Evolutionary conservation across 306 rosid genomes (phyloP).

Genomic region (Rubus parviflorus): DNA sequence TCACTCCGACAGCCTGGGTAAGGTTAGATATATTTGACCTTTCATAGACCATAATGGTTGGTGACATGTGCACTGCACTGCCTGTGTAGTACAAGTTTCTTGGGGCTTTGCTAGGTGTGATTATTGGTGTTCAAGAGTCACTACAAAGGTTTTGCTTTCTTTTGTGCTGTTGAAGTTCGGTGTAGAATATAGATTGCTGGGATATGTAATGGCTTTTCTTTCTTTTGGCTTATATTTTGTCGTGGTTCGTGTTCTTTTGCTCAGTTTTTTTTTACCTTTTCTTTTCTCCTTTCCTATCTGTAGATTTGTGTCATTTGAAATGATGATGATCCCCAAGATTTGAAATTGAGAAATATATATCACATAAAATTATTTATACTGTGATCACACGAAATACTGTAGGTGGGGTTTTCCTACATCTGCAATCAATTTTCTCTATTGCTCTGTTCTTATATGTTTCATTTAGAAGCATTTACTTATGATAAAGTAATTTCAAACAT

Average conservation of each 20-base stretch:
- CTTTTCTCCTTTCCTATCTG: background rate
- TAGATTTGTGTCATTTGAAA: background rate
- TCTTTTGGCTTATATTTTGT: background rate
- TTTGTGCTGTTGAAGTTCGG: background rate
- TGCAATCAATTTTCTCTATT: background rate
- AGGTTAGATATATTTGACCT: background rate
- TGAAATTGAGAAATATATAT: background rate
- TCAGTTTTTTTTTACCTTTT: background rate
- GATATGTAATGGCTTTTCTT: background rate
- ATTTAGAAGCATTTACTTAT: background rate
- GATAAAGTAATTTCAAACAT: slow-evolving; percentile 28
- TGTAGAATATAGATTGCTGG: background rate
- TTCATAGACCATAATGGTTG: background rate
- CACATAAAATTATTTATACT: background rate
- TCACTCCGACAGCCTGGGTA: background rate
- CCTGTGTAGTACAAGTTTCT: slow-evolving; percentile 1
- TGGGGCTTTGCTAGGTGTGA: background rate
- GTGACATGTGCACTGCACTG: background rate
- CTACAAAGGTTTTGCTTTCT: background rate
- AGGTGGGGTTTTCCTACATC: background rate
- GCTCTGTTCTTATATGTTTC: background rate
- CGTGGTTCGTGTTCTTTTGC: background rate
- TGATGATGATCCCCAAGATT: background rate
- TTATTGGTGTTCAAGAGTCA: background rate
- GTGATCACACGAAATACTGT: background rate